phyloP scores from a whole-genome alignment of 176 grass and related monocot genomes.

The Chrysopogon serrulatus region DNA sequence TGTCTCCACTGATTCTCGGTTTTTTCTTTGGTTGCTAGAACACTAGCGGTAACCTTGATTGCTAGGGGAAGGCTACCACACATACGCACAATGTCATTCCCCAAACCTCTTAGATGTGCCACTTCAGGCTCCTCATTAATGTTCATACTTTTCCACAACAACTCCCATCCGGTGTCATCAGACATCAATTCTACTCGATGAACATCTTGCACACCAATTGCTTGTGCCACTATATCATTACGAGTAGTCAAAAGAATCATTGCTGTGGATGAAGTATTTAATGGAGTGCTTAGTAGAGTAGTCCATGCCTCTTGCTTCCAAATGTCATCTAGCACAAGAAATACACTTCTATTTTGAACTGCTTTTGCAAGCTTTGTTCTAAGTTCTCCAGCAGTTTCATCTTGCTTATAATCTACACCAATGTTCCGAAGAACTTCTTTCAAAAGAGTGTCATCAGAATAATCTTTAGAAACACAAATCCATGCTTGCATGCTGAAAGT shows the following conservation, averaged over 20 bases:
- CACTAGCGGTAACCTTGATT: slow-evolving; percentile 19
- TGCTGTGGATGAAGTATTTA: no score
- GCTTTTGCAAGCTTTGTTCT: neutral
- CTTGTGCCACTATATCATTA: slow-evolving; percentile 3
- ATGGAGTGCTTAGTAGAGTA: no score
- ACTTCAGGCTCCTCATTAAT: slow-evolving; percentile 12
- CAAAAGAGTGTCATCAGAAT: neutral
- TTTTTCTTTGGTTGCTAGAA: neutral
- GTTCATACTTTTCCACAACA: slow-evolving; percentile 32
- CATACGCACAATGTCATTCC: slow-evolving; percentile 12
- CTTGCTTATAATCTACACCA: neutral
- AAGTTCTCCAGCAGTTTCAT: slow-evolving; percentile 17
- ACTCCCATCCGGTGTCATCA: slow-evolving; percentile 10
- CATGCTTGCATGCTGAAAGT: slow-evolving; percentile 18
- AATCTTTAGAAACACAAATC: slow-evolving; percentile 18
- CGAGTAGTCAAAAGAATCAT: no score
- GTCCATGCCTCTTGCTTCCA: no score
- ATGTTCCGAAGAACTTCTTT: neutral
- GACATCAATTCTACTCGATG: slow-evolving; percentile 42
- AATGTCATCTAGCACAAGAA: no score
- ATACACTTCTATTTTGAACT: neutral
- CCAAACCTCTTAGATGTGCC: neutral
- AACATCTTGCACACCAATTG: neutral
- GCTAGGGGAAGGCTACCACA: slow-evolving; percentile 46
- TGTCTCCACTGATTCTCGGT: slow-evolving; percentile 27